A percentile compares a stretch with the other conserved stretches of the same genome.
phyloP scores from a whole-genome alignment of 352 stramenopile genomes.

The Pythium aristosporum region DNA sequence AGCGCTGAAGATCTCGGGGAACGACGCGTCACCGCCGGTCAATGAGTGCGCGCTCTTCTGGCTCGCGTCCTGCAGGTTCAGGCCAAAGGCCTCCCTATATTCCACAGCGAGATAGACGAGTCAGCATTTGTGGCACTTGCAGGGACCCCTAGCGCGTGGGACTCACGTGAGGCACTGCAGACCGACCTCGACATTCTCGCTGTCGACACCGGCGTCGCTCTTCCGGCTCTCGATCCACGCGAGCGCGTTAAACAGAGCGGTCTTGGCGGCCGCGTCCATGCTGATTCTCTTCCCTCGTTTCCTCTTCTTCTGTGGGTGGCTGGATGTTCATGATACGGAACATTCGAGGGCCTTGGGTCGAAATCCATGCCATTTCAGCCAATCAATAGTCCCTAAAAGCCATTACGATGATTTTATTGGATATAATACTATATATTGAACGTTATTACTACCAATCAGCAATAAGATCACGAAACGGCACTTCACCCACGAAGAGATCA shows the following conservation, averaged over 20 bases:
- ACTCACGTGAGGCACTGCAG: conserved; percentile 62
- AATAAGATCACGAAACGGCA: conserved; percentile 9
- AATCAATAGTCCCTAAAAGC: neutral
- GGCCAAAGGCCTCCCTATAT: conserved; percentile 65
- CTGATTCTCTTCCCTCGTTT: neutral
- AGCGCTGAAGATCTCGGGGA: conserved; percentile 71
- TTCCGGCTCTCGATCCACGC: conserved; percentile 71
- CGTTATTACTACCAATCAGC: conserved; percentile 26
- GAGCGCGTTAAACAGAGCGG: conserved; percentile 74
- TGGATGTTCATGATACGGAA: conserved; percentile 8
- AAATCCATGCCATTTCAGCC: conserved; percentile 6
- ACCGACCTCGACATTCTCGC: conserved; percentile 64
- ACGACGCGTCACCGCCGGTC: conserved; percentile 41
- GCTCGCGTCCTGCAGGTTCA: conserved; percentile 56
- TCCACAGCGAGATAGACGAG: neutral
- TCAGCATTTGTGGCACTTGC: neutral
- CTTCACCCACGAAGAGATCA: neutral
- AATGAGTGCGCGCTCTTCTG: conserved; percentile 48
- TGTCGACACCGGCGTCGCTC: conserved; percentile 47
- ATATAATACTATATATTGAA: neutral
- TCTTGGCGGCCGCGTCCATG: conserved; percentile 40
- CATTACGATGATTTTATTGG: neutral
- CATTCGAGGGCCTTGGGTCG: conserved; percentile 7
- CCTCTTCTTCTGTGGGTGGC: neutral
- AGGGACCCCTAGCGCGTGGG: conserved; percentile 1